Conservation (phyloP, 495 filamentous ascomycete genomes). For the Neurospora sp. region DNA sequence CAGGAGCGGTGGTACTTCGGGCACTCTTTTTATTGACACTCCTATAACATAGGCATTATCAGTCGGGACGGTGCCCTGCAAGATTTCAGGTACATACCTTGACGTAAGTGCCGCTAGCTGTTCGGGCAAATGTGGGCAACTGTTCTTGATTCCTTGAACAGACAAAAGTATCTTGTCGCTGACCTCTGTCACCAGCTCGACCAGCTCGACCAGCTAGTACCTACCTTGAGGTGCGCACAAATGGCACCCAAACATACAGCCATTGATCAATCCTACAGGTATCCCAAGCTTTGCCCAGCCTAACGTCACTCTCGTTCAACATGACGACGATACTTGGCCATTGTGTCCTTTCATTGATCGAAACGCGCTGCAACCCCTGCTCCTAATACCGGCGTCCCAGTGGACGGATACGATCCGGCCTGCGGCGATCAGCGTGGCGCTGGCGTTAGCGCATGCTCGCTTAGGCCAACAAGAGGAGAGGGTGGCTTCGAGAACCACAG, state of each 20-base stretch:
- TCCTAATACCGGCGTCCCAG: neutral
- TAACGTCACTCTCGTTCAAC: neutral
- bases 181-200: neutral
- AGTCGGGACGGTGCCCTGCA: neutral
- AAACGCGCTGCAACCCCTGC: neutral
- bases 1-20: neutral
- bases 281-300: neutral
- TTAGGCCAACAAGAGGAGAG: neutral
- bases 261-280: neutral
- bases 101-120: neutral
- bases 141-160: neutral
- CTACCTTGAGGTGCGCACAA: neutral
- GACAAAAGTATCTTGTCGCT: neutral
- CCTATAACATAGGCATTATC: neutral
- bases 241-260: neutral
- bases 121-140: neutral
- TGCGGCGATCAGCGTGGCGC: neutral
- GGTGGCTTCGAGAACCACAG: neutral
- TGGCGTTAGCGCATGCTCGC: neutral
- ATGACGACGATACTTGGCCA: neutral
- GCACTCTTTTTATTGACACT: neutral
- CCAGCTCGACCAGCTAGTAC: neutral
- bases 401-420: neutral
- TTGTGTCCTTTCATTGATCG: neutral
- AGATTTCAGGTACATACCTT: neutral